Conservation (phyloP, 2,329 filamentous ascomycete species). For the Stachybotrys chlorohalonatus region DNA sequence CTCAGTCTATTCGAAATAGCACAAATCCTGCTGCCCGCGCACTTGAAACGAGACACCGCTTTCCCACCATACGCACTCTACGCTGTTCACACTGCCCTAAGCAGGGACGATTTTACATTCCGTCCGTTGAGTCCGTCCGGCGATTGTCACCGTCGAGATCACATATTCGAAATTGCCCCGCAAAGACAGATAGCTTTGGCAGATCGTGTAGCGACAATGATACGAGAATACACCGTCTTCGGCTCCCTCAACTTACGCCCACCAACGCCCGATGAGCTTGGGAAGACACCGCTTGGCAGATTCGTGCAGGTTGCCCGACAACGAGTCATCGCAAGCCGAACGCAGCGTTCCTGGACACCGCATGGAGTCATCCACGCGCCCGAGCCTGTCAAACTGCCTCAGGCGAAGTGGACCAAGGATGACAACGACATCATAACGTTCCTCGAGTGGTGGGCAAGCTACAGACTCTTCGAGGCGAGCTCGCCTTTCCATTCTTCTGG, state of each 20-base stretch:
- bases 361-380: constrained; percentile 32
- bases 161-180: constrained; percentile 50
- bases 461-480: constrained; percentile 39
- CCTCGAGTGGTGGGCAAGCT: constrained; percentile 58
- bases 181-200: constrained; percentile 18
- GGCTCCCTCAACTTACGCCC: constrained; percentile 7
- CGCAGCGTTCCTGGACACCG: constrained; percentile 36
- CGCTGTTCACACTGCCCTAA: constrained; percentile 59
- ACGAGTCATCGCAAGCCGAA: constrained; percentile 43
- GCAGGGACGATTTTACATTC: constrained; percentile 52
- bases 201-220: constrained; percentile 19
- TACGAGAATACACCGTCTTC: constrained; percentile 20
- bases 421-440: constrained; percentile 52
- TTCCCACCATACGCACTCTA: constrained; percentile 47
- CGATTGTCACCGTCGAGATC: constrained; percentile 37
- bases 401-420: constrained; percentile 17
- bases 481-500: constrained; percentile 53
- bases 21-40: constrained; percentile 28
- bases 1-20: constrained; percentile 44
- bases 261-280: constrained; percentile 8
- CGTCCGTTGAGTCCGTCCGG: constrained; percentile 39
- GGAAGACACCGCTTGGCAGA: constrained; percentile 17
- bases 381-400: constrained; percentile 8
- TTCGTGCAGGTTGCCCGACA: constrained; percentile 42
- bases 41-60: constrained; percentile 22